Percentiles rank a stretch among this genome's conserved stretches.
phyloP scores from a whole-genome alignment of 257 asterid genomes.

The Nicotiana benthamiana region DNA sequence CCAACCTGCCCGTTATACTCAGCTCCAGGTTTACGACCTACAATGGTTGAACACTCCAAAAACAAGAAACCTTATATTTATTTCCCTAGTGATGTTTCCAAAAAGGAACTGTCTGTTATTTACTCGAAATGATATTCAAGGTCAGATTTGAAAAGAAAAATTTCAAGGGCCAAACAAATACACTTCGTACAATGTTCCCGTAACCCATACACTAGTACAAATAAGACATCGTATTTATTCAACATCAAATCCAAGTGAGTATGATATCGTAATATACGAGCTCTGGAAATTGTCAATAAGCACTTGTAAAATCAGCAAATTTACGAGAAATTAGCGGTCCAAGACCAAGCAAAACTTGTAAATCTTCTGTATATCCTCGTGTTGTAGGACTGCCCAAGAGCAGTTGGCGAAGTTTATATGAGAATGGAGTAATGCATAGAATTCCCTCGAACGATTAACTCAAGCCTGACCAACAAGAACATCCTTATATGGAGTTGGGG shows the following conservation, averaged over 20 bases:
- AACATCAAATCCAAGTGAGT: neutral
- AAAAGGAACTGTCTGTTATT: too few relatives aligned
- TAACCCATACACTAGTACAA: neutral
- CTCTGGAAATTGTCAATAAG: neutral
- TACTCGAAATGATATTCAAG: too few relatives aligned
- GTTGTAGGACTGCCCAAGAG: neutral
- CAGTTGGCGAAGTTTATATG: neutral
- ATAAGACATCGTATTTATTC: neutral
- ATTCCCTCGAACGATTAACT: neutral
- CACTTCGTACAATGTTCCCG: neutral
- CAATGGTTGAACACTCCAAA: too few relatives aligned
- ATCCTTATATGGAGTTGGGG: constrained; percentile 55
- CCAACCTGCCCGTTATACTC: too few relatives aligned
- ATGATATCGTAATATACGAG: too few relatives aligned
- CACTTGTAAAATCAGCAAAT: neutral
- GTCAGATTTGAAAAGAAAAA: too few relatives aligned
- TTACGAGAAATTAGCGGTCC: neutral
- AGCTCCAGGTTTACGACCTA: too few relatives aligned
- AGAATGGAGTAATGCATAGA: neutral
- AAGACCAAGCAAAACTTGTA: neutral
- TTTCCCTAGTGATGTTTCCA: too few relatives aligned
- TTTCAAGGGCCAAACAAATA: too few relatives aligned
- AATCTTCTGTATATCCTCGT: neutral
- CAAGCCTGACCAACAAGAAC: constrained; percentile 42
- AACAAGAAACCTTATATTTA: too few relatives aligned